A percentile compares a stretch with the other conserved stretches of the same genome.
phyloP scores from a whole-genome alignment of 768 basidiomycete genomes.

The Clavaria fumosa region DNA sequence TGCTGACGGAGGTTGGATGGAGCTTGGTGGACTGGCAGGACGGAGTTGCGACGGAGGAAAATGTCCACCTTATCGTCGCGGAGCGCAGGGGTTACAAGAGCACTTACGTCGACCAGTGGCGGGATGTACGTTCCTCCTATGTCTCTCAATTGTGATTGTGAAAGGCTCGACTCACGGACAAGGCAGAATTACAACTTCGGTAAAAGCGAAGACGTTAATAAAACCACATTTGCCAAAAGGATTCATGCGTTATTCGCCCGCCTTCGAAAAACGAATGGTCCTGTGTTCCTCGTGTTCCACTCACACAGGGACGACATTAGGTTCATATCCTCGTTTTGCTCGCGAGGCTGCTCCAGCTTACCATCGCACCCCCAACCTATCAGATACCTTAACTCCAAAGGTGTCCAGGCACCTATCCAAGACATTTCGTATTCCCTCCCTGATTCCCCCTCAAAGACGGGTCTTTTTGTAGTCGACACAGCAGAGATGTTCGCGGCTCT shows the following conservation, averaged over 20 bases:
- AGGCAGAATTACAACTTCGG: slow-evolving; percentile 55
- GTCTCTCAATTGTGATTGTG: no score
- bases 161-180: no score
- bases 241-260: slow-evolving; percentile 31
- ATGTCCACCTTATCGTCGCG: slow-evolving; percentile 48
- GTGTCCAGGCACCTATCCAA: slow-evolving; percentile 36
- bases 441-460: slow-evolving; percentile 32
- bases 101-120: slow-evolving; percentile 51
- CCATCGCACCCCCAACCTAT: background rate
- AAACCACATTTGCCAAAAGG: slow-evolving; percentile 32
- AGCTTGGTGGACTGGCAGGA: slow-evolving; percentile 41
- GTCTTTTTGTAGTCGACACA: slow-evolving; percentile 58
- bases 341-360: slow-evolving; percentile 18
- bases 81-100: slow-evolving; percentile 47
- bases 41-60: slow-evolving; percentile 30
- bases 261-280: slow-evolving; percentile 30
- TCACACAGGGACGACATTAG: slow-evolving; percentile 66
- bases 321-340: slow-evolving; percentile 20
- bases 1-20: slow-evolving; percentile 79
- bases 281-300: slow-evolving; percentile 71
- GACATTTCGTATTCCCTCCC: slow-evolving; percentile 42
- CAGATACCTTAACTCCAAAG: slow-evolving; percentile 39
- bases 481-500: slow-evolving; percentile 62
- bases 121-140: background rate
- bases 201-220: slow-evolving; percentile 36